Percentiles rank a stretch among this genome's conserved stretches.
Conservation (phyloP, 768 basidiomycete genomes). For the Inosperma sp. region DNA sequence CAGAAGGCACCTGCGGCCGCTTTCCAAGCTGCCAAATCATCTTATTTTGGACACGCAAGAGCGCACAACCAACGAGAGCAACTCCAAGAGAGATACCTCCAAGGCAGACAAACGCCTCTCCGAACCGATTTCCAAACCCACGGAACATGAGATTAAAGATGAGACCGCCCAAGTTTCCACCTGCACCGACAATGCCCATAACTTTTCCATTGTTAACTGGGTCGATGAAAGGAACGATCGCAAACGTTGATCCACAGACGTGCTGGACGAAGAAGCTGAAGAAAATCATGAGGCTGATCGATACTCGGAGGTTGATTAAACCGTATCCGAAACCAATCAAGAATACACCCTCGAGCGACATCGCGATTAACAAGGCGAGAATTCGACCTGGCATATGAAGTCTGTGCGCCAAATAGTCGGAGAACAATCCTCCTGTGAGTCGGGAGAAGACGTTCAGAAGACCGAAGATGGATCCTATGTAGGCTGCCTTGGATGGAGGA, state of each 20-base stretch:
- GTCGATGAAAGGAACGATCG: conserved; percentile 1
- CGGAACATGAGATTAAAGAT: conserved; percentile 46
- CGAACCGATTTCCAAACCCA: conserved; percentile 34
- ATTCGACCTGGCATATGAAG: conserved; percentile 1
- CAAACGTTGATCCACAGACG: conserved; percentile 3
- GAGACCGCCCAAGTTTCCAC: conserved; percentile 43
- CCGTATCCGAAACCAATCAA: conserved; percentile 1
- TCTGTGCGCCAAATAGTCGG: neutral
- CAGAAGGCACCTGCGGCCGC: no score
- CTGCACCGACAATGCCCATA: conserved; percentile 36
- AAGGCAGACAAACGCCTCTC: conserved; percentile 45
- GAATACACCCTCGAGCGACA: conserved; percentile 2
- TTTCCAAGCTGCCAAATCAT: neutral
- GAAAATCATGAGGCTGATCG: neutral
- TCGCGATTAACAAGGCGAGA: conserved; percentile 1
- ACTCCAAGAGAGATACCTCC: conserved; percentile 37
- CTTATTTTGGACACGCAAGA: conserved; percentile 3
- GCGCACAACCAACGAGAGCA: neutral
- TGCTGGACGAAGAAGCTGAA: conserved; percentile 18
- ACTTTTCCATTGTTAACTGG: conserved; percentile 15
- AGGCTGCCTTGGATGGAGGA: conserved; percentile 49
- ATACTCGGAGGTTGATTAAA: neutral
- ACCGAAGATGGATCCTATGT: conserved; percentile 34
- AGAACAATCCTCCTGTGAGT: neutral
- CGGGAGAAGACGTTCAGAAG: neutral